These are phyloP conservation scores for Ophiocordyceps camponoti-floridani DNA, from an alignment of 2,329 filamentous ascomycete genomes.

Conservation along the genomic window DNA sequence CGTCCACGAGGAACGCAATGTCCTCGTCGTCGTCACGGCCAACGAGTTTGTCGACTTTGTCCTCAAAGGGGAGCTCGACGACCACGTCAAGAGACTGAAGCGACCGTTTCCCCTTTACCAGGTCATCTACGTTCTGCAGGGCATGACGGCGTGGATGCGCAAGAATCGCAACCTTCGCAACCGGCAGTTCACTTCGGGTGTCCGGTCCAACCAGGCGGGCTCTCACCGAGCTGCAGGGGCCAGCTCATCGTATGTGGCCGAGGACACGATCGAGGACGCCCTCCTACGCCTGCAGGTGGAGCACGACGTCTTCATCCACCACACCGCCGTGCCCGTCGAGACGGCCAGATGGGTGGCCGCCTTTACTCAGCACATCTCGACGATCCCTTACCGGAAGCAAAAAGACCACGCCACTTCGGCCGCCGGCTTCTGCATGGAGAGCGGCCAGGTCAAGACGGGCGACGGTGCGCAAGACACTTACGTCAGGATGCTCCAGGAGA, in stretches of 20 bases:
- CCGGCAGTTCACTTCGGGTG: slow-evolving; percentile 46
- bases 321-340: slow-evolving; percentile 41
- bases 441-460: slow-evolving; percentile 56
- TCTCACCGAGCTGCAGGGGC: slow-evolving; percentile 13
- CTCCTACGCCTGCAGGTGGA: slow-evolving; percentile 51
- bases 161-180: slow-evolving; percentile 53
- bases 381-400: slow-evolving; percentile 49
- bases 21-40: slow-evolving; percentile 42
- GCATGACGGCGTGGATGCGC: slow-evolving; percentile 44
- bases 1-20: slow-evolving; percentile 38
- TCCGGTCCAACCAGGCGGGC: slow-evolving; percentile 25
- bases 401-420: slow-evolving; percentile 28
- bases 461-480: slow-evolving; percentile 50
- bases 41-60: slow-evolving; percentile 47
- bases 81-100: slow-evolving; percentile 39
- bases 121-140: slow-evolving; percentile 56
- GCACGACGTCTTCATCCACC: slow-evolving; percentile 50
- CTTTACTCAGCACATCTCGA: slow-evolving; percentile 66
- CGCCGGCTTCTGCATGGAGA: slow-evolving; percentile 62
- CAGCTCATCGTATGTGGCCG: slow-evolving; percentile 34
- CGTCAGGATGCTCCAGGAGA: slow-evolving; percentile 58
- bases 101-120: slow-evolving; percentile 31
- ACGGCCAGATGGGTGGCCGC: slow-evolving; percentile 55
- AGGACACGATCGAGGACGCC: slow-evolving; percentile 53
- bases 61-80: slow-evolving; percentile 31